phyloP scores from a whole-genome alignment of 768 basidiomycete genomes.

The Amanita molliuscula region DNA sequence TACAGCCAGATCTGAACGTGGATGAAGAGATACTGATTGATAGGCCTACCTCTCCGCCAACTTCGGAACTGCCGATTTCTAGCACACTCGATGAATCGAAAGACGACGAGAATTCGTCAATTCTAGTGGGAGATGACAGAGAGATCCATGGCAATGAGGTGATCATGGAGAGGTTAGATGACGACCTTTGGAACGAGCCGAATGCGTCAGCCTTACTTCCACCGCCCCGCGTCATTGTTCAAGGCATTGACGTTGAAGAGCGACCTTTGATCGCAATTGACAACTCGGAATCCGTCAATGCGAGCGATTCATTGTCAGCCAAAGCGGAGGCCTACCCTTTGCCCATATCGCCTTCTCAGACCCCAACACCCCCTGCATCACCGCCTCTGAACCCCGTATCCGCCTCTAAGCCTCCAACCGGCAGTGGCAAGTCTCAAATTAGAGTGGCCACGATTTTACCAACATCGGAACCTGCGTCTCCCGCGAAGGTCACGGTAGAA shows the following conservation, averaged over 20 bases:
- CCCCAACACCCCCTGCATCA: conserved; percentile 34
- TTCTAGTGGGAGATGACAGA: background rate
- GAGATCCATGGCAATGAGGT: background rate
- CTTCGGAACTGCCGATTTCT: background rate
- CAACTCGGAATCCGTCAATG: background rate
- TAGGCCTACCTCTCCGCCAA: background rate
- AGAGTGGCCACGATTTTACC: background rate
- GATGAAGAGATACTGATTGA: background rate
- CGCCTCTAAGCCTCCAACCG: background rate
- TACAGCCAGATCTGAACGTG: background rate
- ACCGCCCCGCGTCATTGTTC: background rate
- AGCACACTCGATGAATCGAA: background rate
- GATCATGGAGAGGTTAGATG: background rate
- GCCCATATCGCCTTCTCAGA: conserved; percentile 17
- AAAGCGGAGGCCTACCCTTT: background rate
- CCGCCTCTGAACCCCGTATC: conserved; percentile 17
- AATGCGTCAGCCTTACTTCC: background rate
- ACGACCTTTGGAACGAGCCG: background rate
- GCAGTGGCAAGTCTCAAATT: conserved; percentile 1
- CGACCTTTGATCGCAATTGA: background rate
- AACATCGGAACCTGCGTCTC: background rate
- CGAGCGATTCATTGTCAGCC: background rate
- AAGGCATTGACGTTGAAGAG: background rate
- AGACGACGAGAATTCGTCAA: background rate
- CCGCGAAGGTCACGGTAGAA: background rate